A percentile compares a stretch with the other conserved stretches of the same genome.
phyloP scores from a whole-genome alignment of 345 rosid species.

The Arabidopsis suecica region DNA sequence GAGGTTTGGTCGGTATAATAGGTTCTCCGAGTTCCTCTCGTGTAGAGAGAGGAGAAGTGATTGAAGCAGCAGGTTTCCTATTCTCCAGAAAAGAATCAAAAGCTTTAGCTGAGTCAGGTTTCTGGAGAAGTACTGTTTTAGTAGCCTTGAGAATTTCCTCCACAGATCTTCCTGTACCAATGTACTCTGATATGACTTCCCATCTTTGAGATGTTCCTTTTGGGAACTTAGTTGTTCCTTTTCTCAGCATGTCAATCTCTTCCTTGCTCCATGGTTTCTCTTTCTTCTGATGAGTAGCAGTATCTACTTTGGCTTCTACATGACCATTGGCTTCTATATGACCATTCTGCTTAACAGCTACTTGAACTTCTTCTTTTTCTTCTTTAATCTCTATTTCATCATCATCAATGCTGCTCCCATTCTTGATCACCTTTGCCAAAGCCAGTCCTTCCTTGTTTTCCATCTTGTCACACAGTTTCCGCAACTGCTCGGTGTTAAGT shows the following conservation, averaged over 20 bases:
- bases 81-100: constrained; percentile 93
- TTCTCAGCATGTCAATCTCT: constrained; percentile 86
- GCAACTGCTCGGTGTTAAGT: constrained; percentile 64
- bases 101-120: constrained; percentile 86
- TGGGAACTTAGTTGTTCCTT: constrained; percentile 79
- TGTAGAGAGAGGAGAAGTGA: constrained; percentile 82
- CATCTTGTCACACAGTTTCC: constrained; percentile 69
- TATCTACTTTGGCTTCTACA: constrained; percentile 31
- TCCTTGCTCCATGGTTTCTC: constrained; percentile 81
- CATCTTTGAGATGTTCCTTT: constrained; percentile 94
- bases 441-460: constrained; percentile 61
- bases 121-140: constrained; percentile 87
- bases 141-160: constrained; percentile 93
- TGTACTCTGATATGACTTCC: constrained; percentile 92
- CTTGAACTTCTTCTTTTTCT: constrained; percentile 14
- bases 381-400: constrained; percentile 20
- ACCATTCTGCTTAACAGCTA: constrained; percentile 59
- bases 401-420: constrained; percentile 26
- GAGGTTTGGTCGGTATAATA: constrained; percentile 6
- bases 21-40: constrained; percentile 66
- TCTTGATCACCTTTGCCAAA: constrained; percentile 63
- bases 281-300: constrained; percentile 50
- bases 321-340: constrained; percentile 55
- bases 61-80: constrained; percentile 71
- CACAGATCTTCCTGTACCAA: constrained; percentile 86